A percentile compares a stretch with the other conserved stretches of the same genome.
These are phyloP conservation scores for Filobasidium floriforme DNA, from an alignment of 768 basidiomycete genomes.

Conservation along the genomic window DNA sequence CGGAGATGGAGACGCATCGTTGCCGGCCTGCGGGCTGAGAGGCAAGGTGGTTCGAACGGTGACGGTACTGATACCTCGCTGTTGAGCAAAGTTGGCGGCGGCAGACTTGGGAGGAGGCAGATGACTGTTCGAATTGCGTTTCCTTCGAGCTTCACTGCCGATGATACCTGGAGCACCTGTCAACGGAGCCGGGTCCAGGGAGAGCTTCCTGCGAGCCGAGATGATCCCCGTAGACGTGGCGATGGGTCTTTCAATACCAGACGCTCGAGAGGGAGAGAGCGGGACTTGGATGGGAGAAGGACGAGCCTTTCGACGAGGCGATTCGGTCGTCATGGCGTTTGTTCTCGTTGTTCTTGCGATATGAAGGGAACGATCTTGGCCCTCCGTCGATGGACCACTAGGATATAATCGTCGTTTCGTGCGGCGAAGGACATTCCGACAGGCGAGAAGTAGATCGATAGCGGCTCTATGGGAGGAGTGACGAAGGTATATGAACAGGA, in stretches of 20 bases:
- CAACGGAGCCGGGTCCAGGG: neutral
- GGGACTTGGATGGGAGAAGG: constrained; percentile 6
- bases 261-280: neutral
- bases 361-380: no score
- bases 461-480: no score
- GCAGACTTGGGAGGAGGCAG: constrained; percentile 2
- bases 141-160: neutral
- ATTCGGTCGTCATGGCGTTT: neutral
- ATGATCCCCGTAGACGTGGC: constrained; percentile 4
- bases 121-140: neutral
- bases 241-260: neutral
- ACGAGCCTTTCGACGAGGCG: constrained; percentile 2
- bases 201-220: neutral
- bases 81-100: neutral
- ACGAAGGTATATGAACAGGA: no score
- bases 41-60: neutral
- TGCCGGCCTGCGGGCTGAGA: no score
- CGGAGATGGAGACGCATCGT: neutral
- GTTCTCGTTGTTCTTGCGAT: no score
- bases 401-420: no score
- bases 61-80: neutral
- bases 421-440: no score
- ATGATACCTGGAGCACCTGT: neutral
- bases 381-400: no score
- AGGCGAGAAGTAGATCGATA: no score